Conservation (phyloP, 805 yeast species). For the Lipomyces lipofer region DNA sequence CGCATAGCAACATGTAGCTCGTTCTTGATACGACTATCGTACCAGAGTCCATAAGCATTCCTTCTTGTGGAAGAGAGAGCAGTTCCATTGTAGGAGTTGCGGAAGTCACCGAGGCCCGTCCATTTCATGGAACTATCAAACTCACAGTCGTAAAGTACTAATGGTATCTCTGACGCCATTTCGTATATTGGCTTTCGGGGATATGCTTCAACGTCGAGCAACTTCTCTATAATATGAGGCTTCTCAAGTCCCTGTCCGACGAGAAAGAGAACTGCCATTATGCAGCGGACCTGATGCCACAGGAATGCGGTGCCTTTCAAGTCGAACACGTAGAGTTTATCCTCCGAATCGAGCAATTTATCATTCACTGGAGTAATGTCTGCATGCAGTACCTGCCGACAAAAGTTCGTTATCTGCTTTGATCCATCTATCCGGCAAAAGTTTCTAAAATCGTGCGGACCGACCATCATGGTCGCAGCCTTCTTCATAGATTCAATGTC, state of each 20-base stretch:
- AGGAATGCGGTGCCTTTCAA: conserved; percentile 85
- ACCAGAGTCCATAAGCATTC: conserved; percentile 47
- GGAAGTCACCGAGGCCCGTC: conserved; percentile 52
- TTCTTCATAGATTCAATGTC: conserved; percentile 65
- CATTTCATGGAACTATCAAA: conserved; percentile 52
- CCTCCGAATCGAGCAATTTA: conserved; percentile 22
- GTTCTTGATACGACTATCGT: conserved; percentile 59
- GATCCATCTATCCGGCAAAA: conserved; percentile 94
- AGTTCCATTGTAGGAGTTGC: conserved; percentile 27
- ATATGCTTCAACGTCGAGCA: conserved; percentile 56
- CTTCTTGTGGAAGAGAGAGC: conserved; percentile 26
- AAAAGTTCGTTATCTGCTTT: conserved; percentile 81
- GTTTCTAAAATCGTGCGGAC: conserved; percentile 88
- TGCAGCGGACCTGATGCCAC: conserved; percentile 98
- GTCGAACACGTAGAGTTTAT: conserved; percentile 66
- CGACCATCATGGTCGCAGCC: conserved; percentile 65
- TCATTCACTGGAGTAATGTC: conserved; percentile 44
- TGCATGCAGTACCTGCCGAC: conserved; percentile 60
- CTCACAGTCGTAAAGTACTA: conserved; percentile 81
- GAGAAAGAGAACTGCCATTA: conserved; percentile 79
- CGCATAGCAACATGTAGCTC: conserved; percentile 54
- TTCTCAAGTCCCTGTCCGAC: conserved; percentile 77
- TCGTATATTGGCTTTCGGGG: conserved; percentile 78
- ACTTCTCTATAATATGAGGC: conserved; percentile 55
- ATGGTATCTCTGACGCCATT: conserved; percentile 88